A percentile compares a stretch with the other conserved stretches of the same genome.
Evolutionary conservation across 129 eudicot species (phyloP).

Genomic region (Flaveria bidentis): DNA sequence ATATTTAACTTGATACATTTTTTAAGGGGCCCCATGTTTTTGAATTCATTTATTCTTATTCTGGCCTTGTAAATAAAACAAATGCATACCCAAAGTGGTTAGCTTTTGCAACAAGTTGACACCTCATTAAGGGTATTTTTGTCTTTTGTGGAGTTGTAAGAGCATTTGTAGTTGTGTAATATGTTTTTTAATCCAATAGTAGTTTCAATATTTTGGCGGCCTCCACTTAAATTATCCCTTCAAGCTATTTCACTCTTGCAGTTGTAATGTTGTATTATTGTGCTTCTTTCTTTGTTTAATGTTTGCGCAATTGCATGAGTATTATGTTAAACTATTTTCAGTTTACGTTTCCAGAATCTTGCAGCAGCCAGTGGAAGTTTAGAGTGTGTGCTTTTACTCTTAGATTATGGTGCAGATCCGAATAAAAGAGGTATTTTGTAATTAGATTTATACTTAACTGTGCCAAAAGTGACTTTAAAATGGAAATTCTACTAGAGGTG

Average conservation of each 20-base stretch:
- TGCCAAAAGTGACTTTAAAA: not conserved
- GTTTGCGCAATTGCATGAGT: not conserved
- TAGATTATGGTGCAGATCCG: slow-evolving; percentile 85
- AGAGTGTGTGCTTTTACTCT: slow-evolving; percentile 61
- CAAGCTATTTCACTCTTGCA: not conserved
- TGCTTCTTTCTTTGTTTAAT: not conserved
- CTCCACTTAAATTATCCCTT: not conserved
- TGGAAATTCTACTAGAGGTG: not conserved
- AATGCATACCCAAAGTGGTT: not conserved
- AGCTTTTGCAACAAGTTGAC: not conserved
- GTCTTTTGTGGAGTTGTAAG: not conserved
- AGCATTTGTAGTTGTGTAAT: not conserved
- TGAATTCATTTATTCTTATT: too few relatives aligned
- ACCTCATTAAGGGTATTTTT: not conserved
- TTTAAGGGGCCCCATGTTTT: not conserved
- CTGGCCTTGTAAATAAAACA: not conserved
- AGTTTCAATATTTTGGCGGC: not conserved
- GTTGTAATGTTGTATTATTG: not conserved
- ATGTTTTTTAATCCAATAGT: not conserved
- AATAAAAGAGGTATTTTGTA: slow-evolving; percentile 59
- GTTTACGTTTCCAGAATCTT: slow-evolving; percentile 55
- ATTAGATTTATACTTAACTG: not conserved
- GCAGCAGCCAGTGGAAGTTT: slow-evolving; percentile 71
- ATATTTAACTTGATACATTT: not conserved
- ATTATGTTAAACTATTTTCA: slow-evolving; percentile 14